These are phyloP conservation scores for Fusarium sp. DNA, from an alignment of 2,329 filamentous ascomycete genomes.

Conservation along the genomic window DNA sequence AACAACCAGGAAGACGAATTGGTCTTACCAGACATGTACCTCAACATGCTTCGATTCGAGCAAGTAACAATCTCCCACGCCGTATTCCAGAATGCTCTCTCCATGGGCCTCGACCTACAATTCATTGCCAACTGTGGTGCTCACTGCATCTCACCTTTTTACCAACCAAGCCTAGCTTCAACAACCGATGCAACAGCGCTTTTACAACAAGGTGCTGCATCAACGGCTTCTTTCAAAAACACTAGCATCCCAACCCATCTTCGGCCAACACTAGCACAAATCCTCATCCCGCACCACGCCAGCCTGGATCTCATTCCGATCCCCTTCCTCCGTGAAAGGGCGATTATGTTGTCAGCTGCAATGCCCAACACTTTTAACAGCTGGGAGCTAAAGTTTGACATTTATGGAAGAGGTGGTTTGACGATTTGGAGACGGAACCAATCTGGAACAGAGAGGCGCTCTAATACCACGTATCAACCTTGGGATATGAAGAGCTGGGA, in stretches of 20 bases:
- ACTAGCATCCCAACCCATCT: slow-evolving; percentile 33
- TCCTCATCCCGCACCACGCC: slow-evolving; percentile 43
- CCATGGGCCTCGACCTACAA: slow-evolving; percentile 26
- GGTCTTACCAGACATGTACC: slow-evolving; percentile 10
- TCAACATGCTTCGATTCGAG: slow-evolving; percentile 32
- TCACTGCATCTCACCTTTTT: slow-evolving; percentile 40
- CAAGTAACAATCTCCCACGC: slow-evolving; percentile 36
- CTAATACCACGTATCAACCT: slow-evolving; percentile 25
- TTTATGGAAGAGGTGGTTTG: slow-evolving; percentile 38
- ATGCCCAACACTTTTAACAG: slow-evolving; percentile 36
- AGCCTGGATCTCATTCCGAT: slow-evolving; percentile 43
- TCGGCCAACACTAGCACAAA: slow-evolving; percentile 40
- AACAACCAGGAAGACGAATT: not conserved
- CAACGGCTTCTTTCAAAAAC: not conserved
- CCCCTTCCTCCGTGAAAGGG: slow-evolving; percentile 40
- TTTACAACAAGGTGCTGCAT: not conserved
- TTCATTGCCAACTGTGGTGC: slow-evolving; percentile 22
- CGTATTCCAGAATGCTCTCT: slow-evolving; percentile 34
- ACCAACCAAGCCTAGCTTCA: slow-evolving; percentile 25
- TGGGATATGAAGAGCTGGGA: slow-evolving; percentile 47
- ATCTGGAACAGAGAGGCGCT: not conserved
- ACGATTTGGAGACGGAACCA: slow-evolving; percentile 25
- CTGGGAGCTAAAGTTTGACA: slow-evolving; percentile 43
- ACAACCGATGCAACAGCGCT: slow-evolving; percentile 13
- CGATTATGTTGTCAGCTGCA: slow-evolving; percentile 40